Base-by-base conservation (phyloP, 2,329 filamentous ascomycete genomes). In the Aspergillus eucalypticola region DNA sequence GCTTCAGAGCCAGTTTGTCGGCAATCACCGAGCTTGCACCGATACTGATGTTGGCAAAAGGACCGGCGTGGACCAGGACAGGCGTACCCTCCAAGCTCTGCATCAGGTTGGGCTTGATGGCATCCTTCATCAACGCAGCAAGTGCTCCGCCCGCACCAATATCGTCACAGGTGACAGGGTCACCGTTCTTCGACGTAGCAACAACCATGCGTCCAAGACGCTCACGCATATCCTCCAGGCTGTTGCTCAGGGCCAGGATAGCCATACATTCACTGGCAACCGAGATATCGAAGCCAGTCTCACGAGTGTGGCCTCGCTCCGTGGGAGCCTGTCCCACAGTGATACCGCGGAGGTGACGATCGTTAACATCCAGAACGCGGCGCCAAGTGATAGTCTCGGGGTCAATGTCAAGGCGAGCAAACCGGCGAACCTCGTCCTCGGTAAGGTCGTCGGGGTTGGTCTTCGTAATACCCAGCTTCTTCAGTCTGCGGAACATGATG, bases 71-170 rank as follows among this genome's bases (percentile, higher is more conserved):
- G 13, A 99, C 95, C 73, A 99, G 96, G 2, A 98, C 95, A 0
- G 95, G 95, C 7, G 95, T 99, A 27, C 95, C 95, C 76, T 99
- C 95, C 56, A 99, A 83, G 29, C 92, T 96, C 79, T 99, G 95
- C 95, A 99, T 98, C 65, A 99, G 82, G 80, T 97, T 99, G 61
- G 95, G 95, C 84, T 99, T 99, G 81, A 98, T 96, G 59, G 95
- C 93, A 78, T 99, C 95, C 80, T 90, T 95, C 91, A 99, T 97
- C 70, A 99, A 83, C 29, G 93, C 94, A 46, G 95, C 92, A 66
- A 99, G 82, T 54, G 95, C 95, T 69, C 95, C 95, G 57, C 93
- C 93, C 19, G 89, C 91, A 67, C 95, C 95, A 70, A 99, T 87
- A 73, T 99, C 95, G 73, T 99, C 95, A 72, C 92, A 96, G 60